Conservation (phyloP, 2,329 filamentous ascomycete species). For the Cytospora piceicola region DNA sequence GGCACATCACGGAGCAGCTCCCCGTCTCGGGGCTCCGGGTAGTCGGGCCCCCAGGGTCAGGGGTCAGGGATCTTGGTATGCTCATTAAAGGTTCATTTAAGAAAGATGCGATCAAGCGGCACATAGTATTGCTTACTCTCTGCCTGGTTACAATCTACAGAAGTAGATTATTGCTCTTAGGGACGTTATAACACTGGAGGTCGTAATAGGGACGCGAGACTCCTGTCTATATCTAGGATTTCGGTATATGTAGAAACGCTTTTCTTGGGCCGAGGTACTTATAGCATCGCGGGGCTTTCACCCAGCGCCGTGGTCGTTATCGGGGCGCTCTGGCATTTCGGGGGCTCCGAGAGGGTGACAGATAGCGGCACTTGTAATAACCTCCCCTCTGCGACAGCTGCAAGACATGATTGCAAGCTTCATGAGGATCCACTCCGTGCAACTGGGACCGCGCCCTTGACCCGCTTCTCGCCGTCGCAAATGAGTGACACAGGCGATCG, state of each 20-base stretch:
- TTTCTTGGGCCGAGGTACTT: neutral
- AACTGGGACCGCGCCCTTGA: neutral
- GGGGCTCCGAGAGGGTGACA: neutral
- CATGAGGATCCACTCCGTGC: neutral
- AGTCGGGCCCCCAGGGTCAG: neutral
- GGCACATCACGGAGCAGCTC: neutral
- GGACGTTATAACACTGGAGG: too few relatives aligned
- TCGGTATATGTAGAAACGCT: too few relatives aligned
- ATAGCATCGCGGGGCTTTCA: neutral
- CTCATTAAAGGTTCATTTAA: neutral
- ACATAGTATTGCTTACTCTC: too few relatives aligned
- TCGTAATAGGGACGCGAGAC: too few relatives aligned
- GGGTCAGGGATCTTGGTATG: neutral
- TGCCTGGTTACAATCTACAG: too few relatives aligned
- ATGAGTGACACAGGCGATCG: conserved; percentile 1
- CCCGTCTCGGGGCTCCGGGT: neutral
- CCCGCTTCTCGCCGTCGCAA: neutral
- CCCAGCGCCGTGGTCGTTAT: neutral
- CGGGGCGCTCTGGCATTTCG: neutral
- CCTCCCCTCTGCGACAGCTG: neutral
- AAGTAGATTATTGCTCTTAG: too few relatives aligned
- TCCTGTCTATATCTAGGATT: neutral
- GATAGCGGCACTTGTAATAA: neutral
- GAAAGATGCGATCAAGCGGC: neutral
- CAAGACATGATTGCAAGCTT: neutral